These are phyloP conservation scores for Trichoderma sp. DNA, from an alignment of 2,329 filamentous ascomycete species.

Conservation along the genomic window DNA sequence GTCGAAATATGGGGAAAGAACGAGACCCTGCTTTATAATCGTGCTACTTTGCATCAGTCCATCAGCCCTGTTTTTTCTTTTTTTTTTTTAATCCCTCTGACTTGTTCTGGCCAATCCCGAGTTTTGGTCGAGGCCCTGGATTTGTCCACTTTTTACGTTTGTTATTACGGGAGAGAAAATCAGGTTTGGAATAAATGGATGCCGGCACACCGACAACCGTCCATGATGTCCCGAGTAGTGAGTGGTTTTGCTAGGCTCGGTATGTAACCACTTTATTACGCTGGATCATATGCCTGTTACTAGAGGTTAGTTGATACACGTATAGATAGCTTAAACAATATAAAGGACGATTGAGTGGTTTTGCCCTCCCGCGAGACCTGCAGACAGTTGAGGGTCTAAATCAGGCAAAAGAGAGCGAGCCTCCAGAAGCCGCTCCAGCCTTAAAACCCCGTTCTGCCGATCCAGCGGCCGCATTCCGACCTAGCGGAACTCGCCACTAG, in stretches of 20 bases:
- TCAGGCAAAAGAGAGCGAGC: background rate
- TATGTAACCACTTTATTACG: background rate
- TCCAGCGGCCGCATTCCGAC: slow-evolving; percentile 5
- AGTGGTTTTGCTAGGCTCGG: background rate
- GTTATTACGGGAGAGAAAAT: background rate
- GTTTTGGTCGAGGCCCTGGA: background rate
- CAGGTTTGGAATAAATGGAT: background rate
- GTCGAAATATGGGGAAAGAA: background rate
- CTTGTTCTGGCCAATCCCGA: background rate
- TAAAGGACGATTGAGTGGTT: background rate
- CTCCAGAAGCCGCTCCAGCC: background rate
- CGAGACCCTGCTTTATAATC: background rate
- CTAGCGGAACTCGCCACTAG: slow-evolving; percentile 10
- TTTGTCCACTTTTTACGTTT: background rate
- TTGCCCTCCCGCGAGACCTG: background rate
- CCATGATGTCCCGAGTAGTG: no score
- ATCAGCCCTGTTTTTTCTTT: background rate
- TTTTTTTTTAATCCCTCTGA: background rate
- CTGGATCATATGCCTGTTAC: background rate
- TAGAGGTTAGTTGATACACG: no score
- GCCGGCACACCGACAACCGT: background rate
- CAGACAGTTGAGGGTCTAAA: background rate
- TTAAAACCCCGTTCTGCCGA: background rate
- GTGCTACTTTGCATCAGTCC: background rate
- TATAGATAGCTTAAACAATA: background rate